A percentile compares a stretch with the other conserved stretches of the same genome.
Conservation (phyloP, 2,329 filamentous ascomycete genomes). For the Trichoderma lentiforme region DNA sequence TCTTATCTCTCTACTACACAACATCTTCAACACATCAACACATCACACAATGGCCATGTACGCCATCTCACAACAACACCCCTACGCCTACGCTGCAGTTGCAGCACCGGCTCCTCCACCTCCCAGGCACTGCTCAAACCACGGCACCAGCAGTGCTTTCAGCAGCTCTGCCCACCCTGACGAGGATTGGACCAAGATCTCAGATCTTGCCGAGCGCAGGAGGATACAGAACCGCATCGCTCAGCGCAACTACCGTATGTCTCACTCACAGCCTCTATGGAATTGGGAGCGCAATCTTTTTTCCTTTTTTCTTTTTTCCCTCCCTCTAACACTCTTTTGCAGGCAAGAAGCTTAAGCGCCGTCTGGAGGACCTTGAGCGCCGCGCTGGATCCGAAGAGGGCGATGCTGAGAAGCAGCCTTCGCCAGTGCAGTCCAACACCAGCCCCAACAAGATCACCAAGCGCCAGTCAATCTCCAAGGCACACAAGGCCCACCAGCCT, state of each 20-base stretch:
- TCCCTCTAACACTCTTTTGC: constrained; percentile 23
- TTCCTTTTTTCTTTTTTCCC: not conserved
- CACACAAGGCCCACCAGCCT: constrained; percentile 29
- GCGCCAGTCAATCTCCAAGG: constrained; percentile 31
- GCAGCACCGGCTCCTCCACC: constrained; percentile 26
- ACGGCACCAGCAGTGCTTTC: constrained; percentile 90
- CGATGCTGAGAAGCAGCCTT: constrained; percentile 38
- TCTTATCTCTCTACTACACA: constrained; percentile 9
- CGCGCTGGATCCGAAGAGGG: constrained; percentile 61
- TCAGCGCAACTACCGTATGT: constrained; percentile 92
- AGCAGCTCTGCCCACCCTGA: constrained; percentile 91
- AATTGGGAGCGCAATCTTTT: not conserved
- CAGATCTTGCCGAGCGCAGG: constrained; percentile 88
- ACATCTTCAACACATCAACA: constrained; percentile 1
- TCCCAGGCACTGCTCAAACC: constrained; percentile 65
- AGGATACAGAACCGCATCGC: constrained; percentile 97
- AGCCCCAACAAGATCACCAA: constrained; percentile 44
- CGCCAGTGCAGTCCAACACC: constrained; percentile 28
- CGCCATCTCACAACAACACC: constrained; percentile 34
- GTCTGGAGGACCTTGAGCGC: constrained; percentile 79
- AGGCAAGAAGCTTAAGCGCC: constrained; percentile 93
- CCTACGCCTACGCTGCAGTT: constrained; percentile 32
- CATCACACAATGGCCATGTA: constrained; percentile 35
- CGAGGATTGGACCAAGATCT: constrained; percentile 99
- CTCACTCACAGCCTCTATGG: not conserved